Conservation (phyloP, 2,329 filamentous ascomycete genomes). For the Ilyonectria mors-panacis region DNA sequence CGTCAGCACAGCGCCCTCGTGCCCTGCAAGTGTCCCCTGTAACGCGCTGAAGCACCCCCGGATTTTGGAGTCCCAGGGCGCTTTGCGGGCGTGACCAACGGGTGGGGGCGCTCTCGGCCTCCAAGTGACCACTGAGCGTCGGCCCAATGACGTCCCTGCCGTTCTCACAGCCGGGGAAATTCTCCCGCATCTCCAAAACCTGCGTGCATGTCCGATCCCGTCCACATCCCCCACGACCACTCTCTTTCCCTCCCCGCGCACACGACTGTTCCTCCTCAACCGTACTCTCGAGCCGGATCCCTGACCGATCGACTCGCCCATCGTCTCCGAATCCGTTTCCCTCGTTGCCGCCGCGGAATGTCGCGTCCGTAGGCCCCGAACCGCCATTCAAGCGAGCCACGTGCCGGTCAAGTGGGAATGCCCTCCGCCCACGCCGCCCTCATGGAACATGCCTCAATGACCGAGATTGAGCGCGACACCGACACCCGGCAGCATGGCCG, state of each 20-base stretch:
- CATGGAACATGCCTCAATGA: constrained; percentile 71
- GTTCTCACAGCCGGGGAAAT: constrained; percentile 48
- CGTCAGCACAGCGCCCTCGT: constrained; percentile 7
- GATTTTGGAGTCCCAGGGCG: constrained; percentile 24
- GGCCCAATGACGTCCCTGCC: constrained; percentile 49
- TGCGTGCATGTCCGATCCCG: constrained; percentile 23
- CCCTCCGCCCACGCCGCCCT: constrained; percentile 68
- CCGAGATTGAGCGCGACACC: constrained; percentile 62
- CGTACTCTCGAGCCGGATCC: background rate
- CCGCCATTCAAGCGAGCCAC: constrained; percentile 40
- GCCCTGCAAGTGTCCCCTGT: constrained; percentile 29
- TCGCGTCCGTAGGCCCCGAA: constrained; percentile 41
- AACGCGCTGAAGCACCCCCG: constrained; percentile 19
- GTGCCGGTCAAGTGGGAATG: constrained; percentile 60
- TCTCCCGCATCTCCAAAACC: constrained; percentile 48
- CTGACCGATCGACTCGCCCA: background rate
- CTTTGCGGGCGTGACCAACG: constrained; percentile 43
- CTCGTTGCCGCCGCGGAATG: constrained; percentile 43
- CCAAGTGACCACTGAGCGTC: constrained; percentile 38
- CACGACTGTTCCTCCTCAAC: background rate
- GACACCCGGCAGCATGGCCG: constrained; percentile 50
- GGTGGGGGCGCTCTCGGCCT: constrained; percentile 28
- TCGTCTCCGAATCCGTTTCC: constrained; percentile 33
- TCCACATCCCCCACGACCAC: constrained; percentile 13
- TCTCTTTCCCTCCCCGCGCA: constrained; percentile 3